phyloP scores from a whole-genome alignment of 768 basidiomycete genomes.

The Leccinellum albellum region DNA sequence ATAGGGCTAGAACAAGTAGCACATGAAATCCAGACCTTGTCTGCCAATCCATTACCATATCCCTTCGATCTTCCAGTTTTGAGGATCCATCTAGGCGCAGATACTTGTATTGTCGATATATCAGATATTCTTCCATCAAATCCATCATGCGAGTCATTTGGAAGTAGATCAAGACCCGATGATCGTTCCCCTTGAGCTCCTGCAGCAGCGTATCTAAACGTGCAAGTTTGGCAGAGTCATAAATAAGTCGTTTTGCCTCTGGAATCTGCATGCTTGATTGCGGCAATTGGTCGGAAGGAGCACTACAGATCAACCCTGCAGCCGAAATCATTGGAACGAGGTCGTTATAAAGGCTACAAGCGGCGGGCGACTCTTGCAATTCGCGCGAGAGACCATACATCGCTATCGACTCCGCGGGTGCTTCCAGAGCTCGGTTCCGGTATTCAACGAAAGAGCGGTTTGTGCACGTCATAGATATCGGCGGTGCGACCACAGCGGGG shows the following conservation, averaged over 20 bases:
- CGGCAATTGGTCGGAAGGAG: constrained; percentile 73
- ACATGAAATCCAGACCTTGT: constrained; percentile 59
- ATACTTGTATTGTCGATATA: constrained; percentile 95
- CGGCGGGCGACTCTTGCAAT: constrained; percentile 53
- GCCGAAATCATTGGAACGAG: constrained; percentile 60
- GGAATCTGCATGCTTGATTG: constrained; percentile 86
- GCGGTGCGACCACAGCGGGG: constrained; percentile 82
- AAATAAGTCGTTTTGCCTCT: constrained; percentile 90
- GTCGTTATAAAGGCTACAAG: constrained; percentile 44
- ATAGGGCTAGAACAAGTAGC: neutral
- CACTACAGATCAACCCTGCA: constrained; percentile 61
- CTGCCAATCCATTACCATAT: constrained; percentile 99
- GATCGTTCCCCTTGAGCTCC: constrained; percentile 88
- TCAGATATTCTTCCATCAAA: constrained; percentile 96
- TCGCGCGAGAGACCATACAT: constrained; percentile 81
- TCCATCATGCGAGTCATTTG: constrained; percentile 99
- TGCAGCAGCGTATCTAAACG: constrained; percentile 85
- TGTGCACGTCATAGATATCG: constrained; percentile 67
- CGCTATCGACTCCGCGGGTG: constrained; percentile 69
- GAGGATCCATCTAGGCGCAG: constrained; percentile 90
- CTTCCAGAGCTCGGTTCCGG: constrained; percentile 56
- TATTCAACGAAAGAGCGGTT: constrained; percentile 78
- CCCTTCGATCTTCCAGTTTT: constrained; percentile 91
- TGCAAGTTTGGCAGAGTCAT: constrained; percentile 95
- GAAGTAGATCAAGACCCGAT: constrained; percentile 95